Percentiles rank a stretch among this genome's conserved stretches.
Conservation (phyloP, 1,284 basidiomycete genomes). For the Naganishia liquefaciens region DNA sequence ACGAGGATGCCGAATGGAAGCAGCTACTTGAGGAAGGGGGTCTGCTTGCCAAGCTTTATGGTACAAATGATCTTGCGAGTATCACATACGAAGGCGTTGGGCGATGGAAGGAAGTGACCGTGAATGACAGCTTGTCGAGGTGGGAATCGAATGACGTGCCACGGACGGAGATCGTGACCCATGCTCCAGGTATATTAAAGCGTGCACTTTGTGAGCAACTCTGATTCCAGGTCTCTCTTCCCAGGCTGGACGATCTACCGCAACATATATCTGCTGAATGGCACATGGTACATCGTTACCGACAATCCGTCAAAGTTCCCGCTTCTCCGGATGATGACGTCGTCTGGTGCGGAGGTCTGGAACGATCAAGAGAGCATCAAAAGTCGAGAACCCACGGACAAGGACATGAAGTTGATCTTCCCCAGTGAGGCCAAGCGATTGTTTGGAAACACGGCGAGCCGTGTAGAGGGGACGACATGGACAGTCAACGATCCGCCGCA, state of each 20-base stretch:
- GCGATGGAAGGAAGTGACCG: slow-evolving; percentile 36
- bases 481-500: slow-evolving; percentile 78
- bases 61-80: slow-evolving; percentile 23
- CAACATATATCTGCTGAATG: slow-evolving; percentile 60
- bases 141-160: slow-evolving; percentile 47
- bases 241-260: slow-evolving; percentile 77
- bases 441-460: slow-evolving; percentile 61
- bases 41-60: slow-evolving; percentile 10
- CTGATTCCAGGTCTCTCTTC: background rate
- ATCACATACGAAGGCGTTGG: slow-evolving; percentile 28
- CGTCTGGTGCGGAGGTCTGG: slow-evolving; percentile 54
- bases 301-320: slow-evolving; percentile 53
- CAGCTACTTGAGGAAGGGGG: slow-evolving; percentile 23
- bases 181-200: slow-evolving; percentile 52
- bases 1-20: slow-evolving; percentile 22
- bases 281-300: slow-evolving; percentile 55
- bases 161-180: slow-evolving; percentile 47
- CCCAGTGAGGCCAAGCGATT: slow-evolving; percentile 66
- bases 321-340: slow-evolving; percentile 53
- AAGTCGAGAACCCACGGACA: slow-evolving; percentile 64
- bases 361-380: slow-evolving; percentile 55
- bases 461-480: slow-evolving; percentile 50
- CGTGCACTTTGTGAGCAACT: background rate
- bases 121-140: slow-evolving; percentile 40
- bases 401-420: slow-evolving; percentile 73